Evolutionary conservation across 106 monocot species (phyloP), one percentile per base, ranked within the genome.

Genomic region (Chionographis japonica): DNA sequence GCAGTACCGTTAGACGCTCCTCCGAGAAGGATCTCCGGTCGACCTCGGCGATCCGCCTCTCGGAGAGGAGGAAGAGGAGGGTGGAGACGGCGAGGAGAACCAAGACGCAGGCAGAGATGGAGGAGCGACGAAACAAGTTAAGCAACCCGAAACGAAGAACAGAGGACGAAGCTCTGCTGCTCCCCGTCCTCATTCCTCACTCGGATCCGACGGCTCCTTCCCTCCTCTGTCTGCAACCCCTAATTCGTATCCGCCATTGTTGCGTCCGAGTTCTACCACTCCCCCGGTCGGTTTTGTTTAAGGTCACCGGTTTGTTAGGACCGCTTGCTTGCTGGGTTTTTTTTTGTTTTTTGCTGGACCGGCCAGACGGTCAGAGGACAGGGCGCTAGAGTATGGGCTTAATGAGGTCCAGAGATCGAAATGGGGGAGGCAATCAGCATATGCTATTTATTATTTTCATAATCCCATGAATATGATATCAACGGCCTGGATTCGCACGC

Each of bases 61-160:
- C 80, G 37, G 80, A 86, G 75, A 71, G 71, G 71, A 83, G 64
- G 70, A 88, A 79, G 41, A 81, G 56, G 37, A 68, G 15, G 40
- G 67, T 49, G 60, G 85, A 69, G 75, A 82, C 75, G 40, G 54
- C 43, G 55, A 82, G 51, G 67, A 92, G 75, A 12, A 83, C 58
- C 51, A 64, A 18, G 27, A 68, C 75, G 78, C 66, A 85, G n/a
- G 18, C 39, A 3, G 79, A 72, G 66, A 81, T 67, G 60, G 70
- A 65, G 13, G 74, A 66, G 15, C 68, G 59, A 17, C 43, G 46
- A 4, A 63, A 58, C 46, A 41, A 61, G 35, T 52, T 68, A 60
- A 46, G 53, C 60, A 2, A 38, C 59, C 17, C 11, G 50, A 62
- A 64, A 51, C 13, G 56, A 52, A 15, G 77, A 58, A 15, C 36